These are phyloP conservation scores for Crithidia bombi DNA, from an alignment of 208 protist genomes.

Conservation along the genomic window DNA sequence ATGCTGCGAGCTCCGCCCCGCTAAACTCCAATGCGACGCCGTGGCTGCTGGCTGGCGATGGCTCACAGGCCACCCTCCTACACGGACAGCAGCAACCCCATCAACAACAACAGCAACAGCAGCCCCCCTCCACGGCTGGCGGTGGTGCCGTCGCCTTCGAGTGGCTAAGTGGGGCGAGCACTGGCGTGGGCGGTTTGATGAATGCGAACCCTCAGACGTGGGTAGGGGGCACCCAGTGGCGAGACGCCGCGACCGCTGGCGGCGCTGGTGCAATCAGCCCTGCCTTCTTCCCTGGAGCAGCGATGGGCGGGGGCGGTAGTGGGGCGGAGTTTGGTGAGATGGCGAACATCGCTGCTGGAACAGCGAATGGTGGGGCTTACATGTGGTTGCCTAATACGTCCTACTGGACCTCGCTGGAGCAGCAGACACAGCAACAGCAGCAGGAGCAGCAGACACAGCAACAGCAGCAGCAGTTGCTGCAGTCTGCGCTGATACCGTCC, in stretches of 20 bases:
- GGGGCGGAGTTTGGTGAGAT: background rate
- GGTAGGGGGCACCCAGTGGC: conserved; percentile 22
- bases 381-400: conserved; percentile 30
- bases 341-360: background rate
- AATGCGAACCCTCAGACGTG: conserved; percentile 11
- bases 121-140: background rate
- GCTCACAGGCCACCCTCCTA: background rate
- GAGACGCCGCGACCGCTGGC: conserved; percentile 3
- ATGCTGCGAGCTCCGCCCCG: background rate
- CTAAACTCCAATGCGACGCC: conserved; percentile 17
- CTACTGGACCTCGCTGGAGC: conserved; percentile 18
- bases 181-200: background rate
- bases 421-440: too few species aligned
- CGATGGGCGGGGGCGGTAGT: background rate
- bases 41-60: conserved; percentile 28
- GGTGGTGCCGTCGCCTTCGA: conserved; percentile 16
- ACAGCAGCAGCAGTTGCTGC: conserved; percentile 16
- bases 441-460: conserved; percentile 14
- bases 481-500: background rate
- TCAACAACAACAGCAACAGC: background rate
- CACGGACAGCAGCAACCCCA: background rate
- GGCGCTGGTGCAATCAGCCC: background rate
- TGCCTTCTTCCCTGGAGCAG: conserved; percentile 9
- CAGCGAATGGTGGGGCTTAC: background rate
- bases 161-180: conserved; percentile 17